Conservation (phyloP, 768 basidiomycete genomes). For the Trametes elegans region DNA sequence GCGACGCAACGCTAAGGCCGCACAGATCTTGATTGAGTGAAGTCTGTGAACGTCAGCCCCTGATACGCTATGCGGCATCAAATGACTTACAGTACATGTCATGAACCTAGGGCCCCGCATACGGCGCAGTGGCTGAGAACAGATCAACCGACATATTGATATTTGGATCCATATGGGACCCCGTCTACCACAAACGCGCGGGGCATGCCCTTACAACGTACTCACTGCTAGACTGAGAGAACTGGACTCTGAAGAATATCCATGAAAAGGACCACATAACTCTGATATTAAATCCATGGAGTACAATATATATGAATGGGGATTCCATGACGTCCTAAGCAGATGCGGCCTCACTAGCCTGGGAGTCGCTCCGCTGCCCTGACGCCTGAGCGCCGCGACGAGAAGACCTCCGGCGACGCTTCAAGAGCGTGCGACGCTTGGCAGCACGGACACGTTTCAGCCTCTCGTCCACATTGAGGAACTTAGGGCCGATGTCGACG, state of each 20-base stretch:
- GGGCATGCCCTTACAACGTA: too few species aligned
- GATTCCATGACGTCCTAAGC: not conserved
- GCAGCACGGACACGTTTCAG: slow-evolving; percentile 48
- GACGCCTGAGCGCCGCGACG: not conserved
- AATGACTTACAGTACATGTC: too few species aligned
- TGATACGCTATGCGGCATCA: too few species aligned
- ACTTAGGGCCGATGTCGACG: slow-evolving; percentile 72
- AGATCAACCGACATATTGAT: too few species aligned
- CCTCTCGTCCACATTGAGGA: slow-evolving; percentile 56
- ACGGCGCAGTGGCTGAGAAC: too few species aligned
- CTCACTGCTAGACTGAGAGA: too few species aligned
- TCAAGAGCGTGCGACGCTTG: slow-evolving; percentile 33
- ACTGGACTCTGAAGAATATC: not conserved
- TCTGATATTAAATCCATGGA: not conserved
- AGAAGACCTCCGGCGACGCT: not conserved
- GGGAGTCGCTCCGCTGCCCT: not conserved
- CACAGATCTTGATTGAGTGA: too few species aligned
- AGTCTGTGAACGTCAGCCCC: too few species aligned
- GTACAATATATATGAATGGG: not conserved
- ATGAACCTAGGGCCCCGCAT: too few species aligned
- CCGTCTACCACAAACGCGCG: too few species aligned
- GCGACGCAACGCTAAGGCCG: too few species aligned
- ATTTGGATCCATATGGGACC: too few species aligned
- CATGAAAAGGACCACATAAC: not conserved
- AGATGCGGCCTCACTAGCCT: not conserved